Percentiles rank a stretch among this genome's conserved stretches.
These are phyloP conservation scores for Botrytis byssoidea DNA, from an alignment of 2,329 filamentous ascomycete species.

Conservation along the genomic window DNA sequence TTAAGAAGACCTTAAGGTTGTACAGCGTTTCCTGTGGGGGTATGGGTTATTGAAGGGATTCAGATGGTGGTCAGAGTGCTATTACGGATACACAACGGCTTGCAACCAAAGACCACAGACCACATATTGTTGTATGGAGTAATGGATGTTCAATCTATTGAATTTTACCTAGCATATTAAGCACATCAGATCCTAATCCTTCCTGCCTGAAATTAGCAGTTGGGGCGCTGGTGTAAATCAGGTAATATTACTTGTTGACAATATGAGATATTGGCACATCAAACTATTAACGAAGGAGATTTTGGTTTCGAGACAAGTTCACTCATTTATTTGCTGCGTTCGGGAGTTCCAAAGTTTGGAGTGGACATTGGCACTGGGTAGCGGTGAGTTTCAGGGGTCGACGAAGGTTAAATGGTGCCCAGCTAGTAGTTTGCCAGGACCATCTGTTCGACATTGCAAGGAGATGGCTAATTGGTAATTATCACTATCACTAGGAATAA, in stretches of 20 bases:
- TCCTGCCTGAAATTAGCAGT: conserved; percentile 6
- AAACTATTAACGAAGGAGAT: conserved; percentile 14
- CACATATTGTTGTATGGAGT: conserved; percentile 18
- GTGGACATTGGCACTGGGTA: conserved; percentile 12
- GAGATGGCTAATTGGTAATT: conserved; percentile 6
- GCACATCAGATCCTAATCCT: conserved; percentile 4
- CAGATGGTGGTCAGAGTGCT: conserved; percentile 4
- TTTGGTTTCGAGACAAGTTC: conserved; percentile 13
- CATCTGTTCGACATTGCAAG: conserved; percentile 16
- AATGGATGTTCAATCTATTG: conserved; percentile 9
- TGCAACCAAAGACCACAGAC: conserved; percentile 11
- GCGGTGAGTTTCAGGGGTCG: conserved; percentile 15
- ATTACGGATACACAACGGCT: conserved; percentile 15
- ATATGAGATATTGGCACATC: conserved; percentile 2
- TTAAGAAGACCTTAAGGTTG: background rate
- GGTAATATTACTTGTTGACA: background rate
- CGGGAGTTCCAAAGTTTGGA: conserved; percentile 7
- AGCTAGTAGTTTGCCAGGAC: conserved; percentile 12
- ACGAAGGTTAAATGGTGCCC: conserved; percentile 15
- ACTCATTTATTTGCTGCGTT: conserved; percentile 13
- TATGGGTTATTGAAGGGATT: conserved; percentile 3
- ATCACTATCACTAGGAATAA: background rate
- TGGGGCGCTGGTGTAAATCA: conserved; percentile 8
- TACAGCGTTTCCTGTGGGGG: conserved; percentile 12
- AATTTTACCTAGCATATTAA: background rate